phyloP scores from a whole-genome alignment of 2,329 filamentous ascomycete genomes.

The Shiraia bambusicola region DNA sequence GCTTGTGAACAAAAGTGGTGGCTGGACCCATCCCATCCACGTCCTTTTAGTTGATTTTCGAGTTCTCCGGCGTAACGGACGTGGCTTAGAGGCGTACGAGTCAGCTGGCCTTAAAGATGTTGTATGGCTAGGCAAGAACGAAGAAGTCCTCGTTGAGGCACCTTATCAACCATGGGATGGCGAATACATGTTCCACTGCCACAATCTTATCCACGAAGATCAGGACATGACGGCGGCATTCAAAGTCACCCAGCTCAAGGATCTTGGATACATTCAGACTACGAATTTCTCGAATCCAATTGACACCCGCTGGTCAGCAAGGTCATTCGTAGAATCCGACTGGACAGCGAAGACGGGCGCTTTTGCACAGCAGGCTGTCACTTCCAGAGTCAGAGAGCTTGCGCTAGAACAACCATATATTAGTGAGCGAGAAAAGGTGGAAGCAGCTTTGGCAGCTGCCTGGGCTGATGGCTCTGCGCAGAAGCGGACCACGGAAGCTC shows the following conservation, averaged over 20 bases:
- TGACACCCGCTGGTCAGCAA: slow-evolving; percentile 22
- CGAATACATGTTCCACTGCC: slow-evolving; percentile 51
- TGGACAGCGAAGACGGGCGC: slow-evolving; percentile 14
- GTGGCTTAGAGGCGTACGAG: slow-evolving; percentile 50
- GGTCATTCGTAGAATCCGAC: slow-evolving; percentile 13
- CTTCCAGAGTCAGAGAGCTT: slow-evolving; percentile 11
- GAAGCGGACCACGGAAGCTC: neutral
- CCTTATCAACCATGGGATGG: slow-evolving; percentile 47
- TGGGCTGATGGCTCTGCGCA: slow-evolving; percentile 14
- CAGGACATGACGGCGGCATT: slow-evolving; percentile 49
- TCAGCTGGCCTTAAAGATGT: slow-evolving; percentile 58
- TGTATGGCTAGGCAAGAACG: slow-evolving; percentile 55
- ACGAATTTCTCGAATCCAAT: slow-evolving; percentile 31
- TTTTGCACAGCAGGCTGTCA: slow-evolving; percentile 17
- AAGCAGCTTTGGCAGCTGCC: slow-evolving; percentile 18
- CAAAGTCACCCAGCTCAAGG: slow-evolving; percentile 42
- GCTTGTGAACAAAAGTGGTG: slow-evolving; percentile 51
- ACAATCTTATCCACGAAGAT: slow-evolving; percentile 50
- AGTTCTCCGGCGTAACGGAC: slow-evolving; percentile 50
- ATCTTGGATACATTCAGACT: slow-evolving; percentile 31
- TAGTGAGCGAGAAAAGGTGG: slow-evolving; percentile 23
- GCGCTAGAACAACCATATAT: slow-evolving; percentile 26
- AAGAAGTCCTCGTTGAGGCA: slow-evolving; percentile 38
- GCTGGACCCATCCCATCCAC: slow-evolving; percentile 57
- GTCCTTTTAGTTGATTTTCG: slow-evolving; percentile 61